Percentiles rank a stretch among this genome's conserved stretches.
Conservation (phyloP, 1,284 basidiomycete genomes). For the Melampsora americana region DNA sequence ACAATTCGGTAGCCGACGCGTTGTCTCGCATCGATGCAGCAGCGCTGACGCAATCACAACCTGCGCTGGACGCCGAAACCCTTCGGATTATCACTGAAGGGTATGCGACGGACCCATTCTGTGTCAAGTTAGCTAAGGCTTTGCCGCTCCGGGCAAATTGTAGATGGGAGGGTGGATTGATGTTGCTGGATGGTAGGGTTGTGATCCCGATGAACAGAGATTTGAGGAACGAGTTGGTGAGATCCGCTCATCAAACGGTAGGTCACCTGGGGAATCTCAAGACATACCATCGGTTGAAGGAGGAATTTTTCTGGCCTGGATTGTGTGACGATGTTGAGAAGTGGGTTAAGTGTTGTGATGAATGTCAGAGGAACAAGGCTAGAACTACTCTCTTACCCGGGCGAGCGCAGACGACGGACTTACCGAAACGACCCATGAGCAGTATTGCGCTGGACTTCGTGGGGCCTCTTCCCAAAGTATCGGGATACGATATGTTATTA, state of each 20-base stretch:
- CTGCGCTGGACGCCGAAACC: neutral
- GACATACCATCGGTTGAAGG: neutral
- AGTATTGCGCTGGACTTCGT: conserved; percentile 5
- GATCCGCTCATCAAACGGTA: neutral
- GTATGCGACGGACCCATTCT: conserved; percentile 2
- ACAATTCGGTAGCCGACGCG: too few species aligned
- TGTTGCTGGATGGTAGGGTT: neutral
- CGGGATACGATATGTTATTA: conserved; percentile 11
- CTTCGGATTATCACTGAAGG: neutral
- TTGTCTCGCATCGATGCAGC: too few species aligned
- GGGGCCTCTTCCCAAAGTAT: neutral
- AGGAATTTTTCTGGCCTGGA: conserved; percentile 8
- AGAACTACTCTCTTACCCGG: neutral
- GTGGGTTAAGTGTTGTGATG: neutral
- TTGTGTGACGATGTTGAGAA: neutral
- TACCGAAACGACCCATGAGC: neutral
- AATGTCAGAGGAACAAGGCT: neutral
- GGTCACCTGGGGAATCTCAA: conserved; percentile 1
- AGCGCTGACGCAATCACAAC: neutral
- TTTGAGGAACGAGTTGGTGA: neutral
- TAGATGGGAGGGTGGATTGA: neutral
- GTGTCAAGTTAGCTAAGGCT: neutral
- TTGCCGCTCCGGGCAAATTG: neutral
- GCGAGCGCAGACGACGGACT: neutral
- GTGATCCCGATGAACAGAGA: neutral